Evolutionary conservation across 2,329 filamentous ascomycete genomes (phyloP).

Genomic region (Teratosphaeria destructans): DNA sequence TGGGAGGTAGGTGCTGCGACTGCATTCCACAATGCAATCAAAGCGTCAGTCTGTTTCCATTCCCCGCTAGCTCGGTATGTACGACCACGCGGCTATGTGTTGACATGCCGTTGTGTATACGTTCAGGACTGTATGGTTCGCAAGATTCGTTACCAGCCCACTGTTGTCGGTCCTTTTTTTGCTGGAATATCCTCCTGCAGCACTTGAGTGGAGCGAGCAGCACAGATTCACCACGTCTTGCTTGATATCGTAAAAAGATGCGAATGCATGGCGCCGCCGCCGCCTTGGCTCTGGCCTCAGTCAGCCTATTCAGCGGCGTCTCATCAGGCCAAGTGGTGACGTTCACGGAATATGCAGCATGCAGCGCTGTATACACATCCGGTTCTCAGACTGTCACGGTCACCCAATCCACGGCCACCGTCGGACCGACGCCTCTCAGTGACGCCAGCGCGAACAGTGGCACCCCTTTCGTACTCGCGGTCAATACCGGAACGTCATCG

Average conservation of each 20-base stretch:
- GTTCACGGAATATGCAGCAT: constrained; percentile 18
- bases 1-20: background rate
- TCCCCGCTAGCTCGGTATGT: constrained; percentile 1
- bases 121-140: background rate
- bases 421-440: constrained; percentile 16
- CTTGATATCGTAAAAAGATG: background rate
- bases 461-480: constrained; percentile 21
- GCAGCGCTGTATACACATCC: constrained; percentile 17
- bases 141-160: background rate
- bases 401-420: constrained; percentile 20
- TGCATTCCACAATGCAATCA: background rate
- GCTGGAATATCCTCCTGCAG: background rate
- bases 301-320: constrained; percentile 5
- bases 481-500: constrained; percentile 8
- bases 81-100: background rate
- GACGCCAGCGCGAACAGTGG: constrained; percentile 22
- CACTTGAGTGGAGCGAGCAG: background rate
- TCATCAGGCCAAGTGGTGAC: constrained; percentile 10
- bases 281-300: constrained; percentile 6
- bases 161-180: background rate
- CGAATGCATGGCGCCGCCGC: constrained; percentile 4
- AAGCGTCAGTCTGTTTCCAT: constrained; percentile 3
- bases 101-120: background rate
- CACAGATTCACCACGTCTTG: background rate
- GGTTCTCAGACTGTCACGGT: constrained; percentile 13